These are phyloP conservation scores for Candida sp. DNA, from an alignment of 1,139 yeast species.

Conservation along the genomic window DNA sequence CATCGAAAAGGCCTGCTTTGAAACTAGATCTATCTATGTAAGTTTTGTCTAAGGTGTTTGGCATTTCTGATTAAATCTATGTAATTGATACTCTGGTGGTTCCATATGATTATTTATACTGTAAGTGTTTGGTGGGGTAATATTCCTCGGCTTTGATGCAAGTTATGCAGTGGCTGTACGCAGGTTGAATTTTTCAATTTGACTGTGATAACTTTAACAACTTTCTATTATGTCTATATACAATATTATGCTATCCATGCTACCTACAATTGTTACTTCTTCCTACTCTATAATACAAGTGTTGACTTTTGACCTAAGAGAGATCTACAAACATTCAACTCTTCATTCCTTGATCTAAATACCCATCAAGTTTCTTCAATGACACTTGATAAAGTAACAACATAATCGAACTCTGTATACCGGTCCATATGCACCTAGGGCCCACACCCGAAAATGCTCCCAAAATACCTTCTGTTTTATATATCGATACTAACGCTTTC, in stretches of 20 bases:
- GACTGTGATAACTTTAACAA: neutral
- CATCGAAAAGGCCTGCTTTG: slow-evolving; percentile 70
- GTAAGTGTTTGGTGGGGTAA: neutral
- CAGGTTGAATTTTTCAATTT: neutral
- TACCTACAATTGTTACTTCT: too few species aligned
- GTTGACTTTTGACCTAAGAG: too few species aligned
- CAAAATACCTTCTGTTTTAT: slow-evolving; percentile 66
- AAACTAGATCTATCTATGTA: slow-evolving; percentile 26
- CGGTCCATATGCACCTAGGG: slow-evolving; percentile 95
- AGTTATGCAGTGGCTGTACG: neutral
- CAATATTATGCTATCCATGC: neutral
- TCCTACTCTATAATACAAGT: too few species aligned
- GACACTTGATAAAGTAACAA: slow-evolving; percentile 74
- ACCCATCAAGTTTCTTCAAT: slow-evolving; percentile 35
- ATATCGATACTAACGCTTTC: slow-evolving; percentile 64
- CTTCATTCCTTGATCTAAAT: slow-evolving; percentile 12
- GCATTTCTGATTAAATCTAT: neutral
- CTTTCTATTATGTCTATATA: too few species aligned
- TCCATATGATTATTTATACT: neutral
- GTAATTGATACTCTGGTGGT: neutral
- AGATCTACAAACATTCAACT: too few species aligned
- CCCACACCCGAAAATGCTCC: slow-evolving; percentile 95
- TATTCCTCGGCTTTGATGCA: neutral
- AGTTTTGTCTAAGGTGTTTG: slow-evolving; percentile 21
- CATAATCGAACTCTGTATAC: slow-evolving; percentile 94